Conservation (phyloP, 2,329 filamentous ascomycete genomes). For the Colletotrichum chlorophyti region DNA sequence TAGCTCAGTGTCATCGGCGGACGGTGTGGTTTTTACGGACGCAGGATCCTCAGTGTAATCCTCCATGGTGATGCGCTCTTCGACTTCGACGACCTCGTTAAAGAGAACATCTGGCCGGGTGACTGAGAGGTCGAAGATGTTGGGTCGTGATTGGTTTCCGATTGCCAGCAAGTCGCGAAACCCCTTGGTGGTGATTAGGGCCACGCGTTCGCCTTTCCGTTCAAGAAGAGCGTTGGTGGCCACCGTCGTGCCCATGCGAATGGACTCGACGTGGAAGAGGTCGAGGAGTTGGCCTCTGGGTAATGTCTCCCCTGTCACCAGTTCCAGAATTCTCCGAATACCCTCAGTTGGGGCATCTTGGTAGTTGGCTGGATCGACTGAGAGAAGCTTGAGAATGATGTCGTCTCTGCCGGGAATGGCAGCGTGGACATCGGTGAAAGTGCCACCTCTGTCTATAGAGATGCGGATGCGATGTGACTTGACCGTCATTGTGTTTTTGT, state of each 20-base stretch:
- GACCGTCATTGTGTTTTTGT: conserved; percentile 31
- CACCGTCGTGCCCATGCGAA: conserved; percentile 83
- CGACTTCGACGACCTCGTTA: conserved; percentile 74
- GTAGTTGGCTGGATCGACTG: conserved; percentile 75
- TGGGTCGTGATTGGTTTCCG: conserved; percentile 75
- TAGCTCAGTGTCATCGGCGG: conserved; percentile 57
- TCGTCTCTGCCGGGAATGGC: conserved; percentile 70
- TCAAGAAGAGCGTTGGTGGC: conserved; percentile 81
- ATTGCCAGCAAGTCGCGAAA: conserved; percentile 77
- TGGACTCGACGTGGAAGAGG: conserved; percentile 60
- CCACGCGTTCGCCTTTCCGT: conserved; percentile 74
- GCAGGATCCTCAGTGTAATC: conserved; percentile 76
- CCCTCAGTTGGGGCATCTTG: conserved; percentile 77
- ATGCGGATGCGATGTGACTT: conserved; percentile 39
- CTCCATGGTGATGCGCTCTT: conserved; percentile 76
- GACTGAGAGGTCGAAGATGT: conserved; percentile 77
- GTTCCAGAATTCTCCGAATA: conserved; percentile 59
- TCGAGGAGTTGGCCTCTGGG: conserved; percentile 43
- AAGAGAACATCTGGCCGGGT: conserved; percentile 73
- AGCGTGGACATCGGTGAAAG: conserved; percentile 76
- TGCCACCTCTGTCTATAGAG: conserved; percentile 46
- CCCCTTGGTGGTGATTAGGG: conserved; percentile 73
- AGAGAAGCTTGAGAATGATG: conserved; percentile 74
- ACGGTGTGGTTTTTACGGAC: conserved; percentile 50
- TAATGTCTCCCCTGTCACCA: conserved; percentile 39